phyloP scores from a whole-genome alignment of 2,329 filamentous ascomycete genomes.

The Fusarium bactridioides region DNA sequence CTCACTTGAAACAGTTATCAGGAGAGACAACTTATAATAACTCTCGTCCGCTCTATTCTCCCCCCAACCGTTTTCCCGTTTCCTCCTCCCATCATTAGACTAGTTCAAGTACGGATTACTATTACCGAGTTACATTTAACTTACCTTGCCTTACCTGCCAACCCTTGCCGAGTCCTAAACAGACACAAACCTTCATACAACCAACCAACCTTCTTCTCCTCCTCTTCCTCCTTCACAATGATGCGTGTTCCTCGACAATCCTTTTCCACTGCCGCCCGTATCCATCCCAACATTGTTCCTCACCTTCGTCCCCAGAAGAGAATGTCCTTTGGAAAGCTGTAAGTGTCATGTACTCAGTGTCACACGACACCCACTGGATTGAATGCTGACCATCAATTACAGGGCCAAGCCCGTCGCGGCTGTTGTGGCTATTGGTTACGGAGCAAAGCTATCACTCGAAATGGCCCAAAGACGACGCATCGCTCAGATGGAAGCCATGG shows the following conservation, averaged over 20 bases:
- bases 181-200: slow-evolving; percentile 6
- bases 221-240: slow-evolving; percentile 33
- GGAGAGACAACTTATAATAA: slow-evolving; percentile 29
- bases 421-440: slow-evolving; percentile 47
- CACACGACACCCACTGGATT: neutral
- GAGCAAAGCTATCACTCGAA: slow-evolving; percentile 46
- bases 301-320: slow-evolving; percentile 38
- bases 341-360: slow-evolving; percentile 6
- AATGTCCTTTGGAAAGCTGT: slow-evolving; percentile 38
- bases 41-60: slow-evolving; percentile 4
- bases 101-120: slow-evolving; percentile 26
- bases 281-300: slow-evolving; percentile 42
- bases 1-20: slow-evolving; percentile 5
- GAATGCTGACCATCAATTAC: slow-evolving; percentile 12
- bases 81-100: slow-evolving; percentile 28
- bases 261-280: slow-evolving; percentile 41
- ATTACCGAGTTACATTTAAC: slow-evolving; percentile 22
- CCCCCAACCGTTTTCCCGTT: slow-evolving; percentile 21
- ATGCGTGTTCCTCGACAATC: slow-evolving; percentile 38
- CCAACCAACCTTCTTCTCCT: neutral
- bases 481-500: slow-evolving; percentile 43
- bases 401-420: slow-evolving; percentile 47
- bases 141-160: neutral
- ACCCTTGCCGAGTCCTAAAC: slow-evolving; percentile 26
- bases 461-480: slow-evolving; percentile 39